Conservation (phyloP, 1,284 basidiomycete species). For the Melampsora occidentalis region DNA sequence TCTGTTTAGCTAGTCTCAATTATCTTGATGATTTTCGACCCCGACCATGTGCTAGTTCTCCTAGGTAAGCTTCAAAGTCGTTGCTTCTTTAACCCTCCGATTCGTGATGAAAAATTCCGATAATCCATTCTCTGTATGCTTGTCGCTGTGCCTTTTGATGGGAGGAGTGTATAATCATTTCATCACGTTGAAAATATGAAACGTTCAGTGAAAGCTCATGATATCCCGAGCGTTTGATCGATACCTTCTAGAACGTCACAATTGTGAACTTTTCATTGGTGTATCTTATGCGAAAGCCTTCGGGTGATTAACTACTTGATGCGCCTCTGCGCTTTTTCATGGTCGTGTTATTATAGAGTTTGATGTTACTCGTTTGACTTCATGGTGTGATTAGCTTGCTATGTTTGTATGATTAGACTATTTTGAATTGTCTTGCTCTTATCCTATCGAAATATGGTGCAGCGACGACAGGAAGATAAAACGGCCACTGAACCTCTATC, state of each 20-base stretch:
- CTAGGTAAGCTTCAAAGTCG: no score
- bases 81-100: not conserved
- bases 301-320: not conserved
- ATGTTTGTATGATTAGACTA: not conserved
- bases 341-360: no score
- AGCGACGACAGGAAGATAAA: not conserved
- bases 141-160: not conserved
- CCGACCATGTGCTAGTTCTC: no score
- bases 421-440: not conserved
- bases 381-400: not conserved
- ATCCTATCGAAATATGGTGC: not conserved
- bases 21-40: no score
- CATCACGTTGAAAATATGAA: not conserved
- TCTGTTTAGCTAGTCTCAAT: no score
- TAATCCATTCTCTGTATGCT: constrained; percentile 7
- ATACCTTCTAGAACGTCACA: not conserved
- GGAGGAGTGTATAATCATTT: not conserved
- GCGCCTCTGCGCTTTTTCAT: no score
- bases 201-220: not conserved
- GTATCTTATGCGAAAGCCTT: not conserved
- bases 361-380: no score
- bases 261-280: not conserved
- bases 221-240: not conserved
- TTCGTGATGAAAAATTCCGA: constrained; percentile 6
- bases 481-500: not conserved